These are phyloP conservation scores for Holtermannia corniformis DNA, from an alignment of 768 basidiomycete species.

Conservation along the genomic window DNA sequence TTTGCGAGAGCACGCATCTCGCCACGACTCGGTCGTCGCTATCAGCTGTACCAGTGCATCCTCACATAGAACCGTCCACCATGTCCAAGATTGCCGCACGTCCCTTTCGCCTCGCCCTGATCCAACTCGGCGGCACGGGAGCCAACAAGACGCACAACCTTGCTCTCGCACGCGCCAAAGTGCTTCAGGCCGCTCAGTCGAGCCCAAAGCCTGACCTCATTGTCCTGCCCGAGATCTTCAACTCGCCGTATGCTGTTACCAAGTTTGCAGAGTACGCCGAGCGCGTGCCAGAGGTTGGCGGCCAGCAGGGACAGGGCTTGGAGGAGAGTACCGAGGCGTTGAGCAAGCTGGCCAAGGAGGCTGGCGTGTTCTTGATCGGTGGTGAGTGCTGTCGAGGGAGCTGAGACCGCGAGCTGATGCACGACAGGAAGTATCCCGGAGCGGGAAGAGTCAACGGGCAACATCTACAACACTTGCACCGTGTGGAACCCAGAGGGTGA, in stretches of 20 bases:
- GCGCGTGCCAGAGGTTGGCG: constrained; percentile 30
- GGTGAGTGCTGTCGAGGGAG: constrained; percentile 46
- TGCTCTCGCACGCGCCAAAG: constrained; percentile 67
- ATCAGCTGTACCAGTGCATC: too few relatives aligned
- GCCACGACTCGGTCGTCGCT: too few relatives aligned
- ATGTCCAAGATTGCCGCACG: constrained; percentile 46
- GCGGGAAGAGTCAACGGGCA: constrained; percentile 51
- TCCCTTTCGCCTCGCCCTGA: constrained; percentile 73
- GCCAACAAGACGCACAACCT: constrained; percentile 67
- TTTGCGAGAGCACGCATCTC: too few relatives aligned
- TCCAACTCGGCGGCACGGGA: constrained; percentile 74
- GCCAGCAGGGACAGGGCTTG: constrained; percentile 4
- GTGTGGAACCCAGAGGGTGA: constrained; percentile 59
- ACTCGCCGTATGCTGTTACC: constrained; percentile 44
- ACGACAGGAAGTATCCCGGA: constrained; percentile 83
- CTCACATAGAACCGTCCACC: too few relatives aligned
- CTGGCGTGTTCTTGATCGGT: constrained; percentile 81
- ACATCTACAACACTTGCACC: constrained; percentile 85
- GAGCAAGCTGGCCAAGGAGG: constrained; percentile 66
- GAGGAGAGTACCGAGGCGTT: constrained; percentile 69
- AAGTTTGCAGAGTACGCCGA: constrained; percentile 81
- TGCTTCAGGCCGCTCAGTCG: constrained; percentile 49
- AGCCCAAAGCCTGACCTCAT: constrained; percentile 24
- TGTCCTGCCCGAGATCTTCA: constrained; percentile 44
- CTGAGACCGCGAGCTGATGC: not conserved